Base-by-base conservation (phyloP, 2,329 filamentous ascomycete genomes). In the Fusarium pininemorale region DNA sequence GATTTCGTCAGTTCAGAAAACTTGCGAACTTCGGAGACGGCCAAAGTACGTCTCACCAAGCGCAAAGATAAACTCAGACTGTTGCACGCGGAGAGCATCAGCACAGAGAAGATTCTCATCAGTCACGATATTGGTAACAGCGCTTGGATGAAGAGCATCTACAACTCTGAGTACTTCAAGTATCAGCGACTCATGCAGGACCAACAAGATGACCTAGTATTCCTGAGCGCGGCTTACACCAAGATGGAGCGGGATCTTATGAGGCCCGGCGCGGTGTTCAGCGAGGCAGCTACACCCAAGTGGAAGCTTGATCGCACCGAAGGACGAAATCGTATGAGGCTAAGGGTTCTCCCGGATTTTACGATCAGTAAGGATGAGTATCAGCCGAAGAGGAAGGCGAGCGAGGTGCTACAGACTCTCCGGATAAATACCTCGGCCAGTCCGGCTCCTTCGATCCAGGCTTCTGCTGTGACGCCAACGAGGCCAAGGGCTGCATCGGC, bases 271-370 rank as follows among this genome's bases (percentile, higher is more conserved):
- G 95, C 93, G 4, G 87, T 98, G 2, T 93, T 98, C 68, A 91
- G 92, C 58, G 89, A 92, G 42, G 85, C 88, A 0, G 85, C 87
- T 6, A 81, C 88, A 4, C 86, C 87, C 1, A 97, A 93, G 81
- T 99, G 96, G 96, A 95, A 96, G 77, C 89, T 99, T 20, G 96
- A 99, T 80, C 92, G 97, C 77, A 98, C 96, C 0, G 96, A 99
- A 84, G 96, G 96, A 16, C 92, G 95, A 16, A 98, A 98, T 81
- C 92, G 97, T 24, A 98, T 98, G 94, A 91, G 97, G 22, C 87
- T 98, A 77, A 91, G 96, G 35, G 89, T 98, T 57, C 87, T 98
- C 3, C 93, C 95, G 2, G 95, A 98, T 79, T 90, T 90, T 64
- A 89, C 89, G 1, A 86, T 88, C 2, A 88, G 90, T 30, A 88